Percentiles rank a stretch among this genome's conserved stretches.
phyloP scores from a whole-genome alignment of 495 filamentous ascomycete genomes.

The Aspergillus nidulans region DNA sequence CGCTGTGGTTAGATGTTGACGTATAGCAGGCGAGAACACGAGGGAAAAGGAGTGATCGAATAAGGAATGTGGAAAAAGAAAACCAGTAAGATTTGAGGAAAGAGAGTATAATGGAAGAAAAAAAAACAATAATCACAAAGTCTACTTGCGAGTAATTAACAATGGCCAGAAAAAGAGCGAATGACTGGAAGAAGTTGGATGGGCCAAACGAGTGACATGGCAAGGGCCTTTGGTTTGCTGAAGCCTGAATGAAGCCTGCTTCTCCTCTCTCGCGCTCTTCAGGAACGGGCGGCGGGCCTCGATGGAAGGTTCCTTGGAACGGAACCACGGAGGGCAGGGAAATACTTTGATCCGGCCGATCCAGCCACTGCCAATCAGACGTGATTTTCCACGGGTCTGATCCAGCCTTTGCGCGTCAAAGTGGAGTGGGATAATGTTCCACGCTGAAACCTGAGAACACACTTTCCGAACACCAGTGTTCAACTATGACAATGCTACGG shows the following conservation, averaged over 20 bases:
- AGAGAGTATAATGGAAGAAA: slow-evolving; percentile 7
- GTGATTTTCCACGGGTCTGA: background rate
- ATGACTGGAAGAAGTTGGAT: slow-evolving; percentile 35
- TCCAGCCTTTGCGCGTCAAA: background rate
- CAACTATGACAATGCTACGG: background rate
- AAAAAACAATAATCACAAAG: slow-evolving; percentile 6
- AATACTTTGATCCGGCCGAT: background rate
- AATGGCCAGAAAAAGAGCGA: slow-evolving; percentile 31
- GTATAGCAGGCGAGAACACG: slow-evolving; percentile 25
- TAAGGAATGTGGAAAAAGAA: slow-evolving; percentile 32
- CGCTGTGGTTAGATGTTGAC: slow-evolving; percentile 8
- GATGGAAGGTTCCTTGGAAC: background rate
- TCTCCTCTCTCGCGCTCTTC: background rate
- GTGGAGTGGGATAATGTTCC: background rate
- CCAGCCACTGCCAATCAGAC: background rate
- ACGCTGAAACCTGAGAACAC: background rate
- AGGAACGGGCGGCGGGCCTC: background rate
- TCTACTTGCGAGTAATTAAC: slow-evolving; percentile 7
- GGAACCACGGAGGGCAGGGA: background rate
- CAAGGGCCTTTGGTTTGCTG: slow-evolving; percentile 12
- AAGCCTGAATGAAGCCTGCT: slow-evolving; percentile 2
- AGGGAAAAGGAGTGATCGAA: slow-evolving; percentile 28
- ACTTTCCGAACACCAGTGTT: background rate
- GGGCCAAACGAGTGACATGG: slow-evolving; percentile 28
- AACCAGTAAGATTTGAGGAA: slow-evolving; percentile 23